Conservation (phyloP, 352 stramenopile genomes). For the Phytophthora pisi region DNA sequence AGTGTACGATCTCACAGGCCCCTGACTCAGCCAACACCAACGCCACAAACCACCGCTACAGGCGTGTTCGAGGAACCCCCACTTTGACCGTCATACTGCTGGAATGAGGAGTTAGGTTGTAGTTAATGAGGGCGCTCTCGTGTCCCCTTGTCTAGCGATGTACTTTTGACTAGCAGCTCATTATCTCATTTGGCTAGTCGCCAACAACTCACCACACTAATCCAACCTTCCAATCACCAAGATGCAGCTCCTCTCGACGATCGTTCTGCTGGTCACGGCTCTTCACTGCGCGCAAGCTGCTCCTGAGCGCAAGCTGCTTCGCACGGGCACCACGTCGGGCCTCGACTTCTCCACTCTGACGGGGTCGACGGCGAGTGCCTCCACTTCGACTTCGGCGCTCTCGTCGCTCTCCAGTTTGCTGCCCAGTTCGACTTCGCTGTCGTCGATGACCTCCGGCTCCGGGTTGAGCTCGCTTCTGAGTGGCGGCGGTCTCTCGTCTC, state of each 20-base stretch:
- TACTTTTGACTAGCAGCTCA: neutral
- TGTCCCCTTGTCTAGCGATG: neutral
- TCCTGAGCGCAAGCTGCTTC: neutral
- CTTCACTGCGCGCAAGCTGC: neutral
- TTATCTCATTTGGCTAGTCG: slow-evolving; percentile 3
- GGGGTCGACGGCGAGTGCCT: neutral
- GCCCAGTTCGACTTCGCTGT: slow-evolving; percentile 2
- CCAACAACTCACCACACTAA: neutral
- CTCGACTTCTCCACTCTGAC: neutral
- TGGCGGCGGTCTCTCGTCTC: neutral
- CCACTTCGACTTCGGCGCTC: neutral
- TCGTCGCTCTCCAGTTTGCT: neutral
- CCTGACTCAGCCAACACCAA: neutral
- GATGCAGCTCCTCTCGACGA: neutral
- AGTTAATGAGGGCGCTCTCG: no score
- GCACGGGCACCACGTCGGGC: neutral
- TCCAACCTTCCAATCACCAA: neutral
- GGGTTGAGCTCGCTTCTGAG: neutral
- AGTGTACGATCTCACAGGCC: neutral
- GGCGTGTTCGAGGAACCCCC: neutral
- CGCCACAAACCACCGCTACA: neutral
- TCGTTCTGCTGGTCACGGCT: neutral
- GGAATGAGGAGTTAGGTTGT: no score
- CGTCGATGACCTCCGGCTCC: neutral
- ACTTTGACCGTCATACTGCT: neutral